A percentile compares a stretch with the other conserved stretches of the same genome.
Evolutionary conservation across 805 yeast genomes (phyloP).

Genomic region (Saccharomyces kudriavzevii): DNA sequence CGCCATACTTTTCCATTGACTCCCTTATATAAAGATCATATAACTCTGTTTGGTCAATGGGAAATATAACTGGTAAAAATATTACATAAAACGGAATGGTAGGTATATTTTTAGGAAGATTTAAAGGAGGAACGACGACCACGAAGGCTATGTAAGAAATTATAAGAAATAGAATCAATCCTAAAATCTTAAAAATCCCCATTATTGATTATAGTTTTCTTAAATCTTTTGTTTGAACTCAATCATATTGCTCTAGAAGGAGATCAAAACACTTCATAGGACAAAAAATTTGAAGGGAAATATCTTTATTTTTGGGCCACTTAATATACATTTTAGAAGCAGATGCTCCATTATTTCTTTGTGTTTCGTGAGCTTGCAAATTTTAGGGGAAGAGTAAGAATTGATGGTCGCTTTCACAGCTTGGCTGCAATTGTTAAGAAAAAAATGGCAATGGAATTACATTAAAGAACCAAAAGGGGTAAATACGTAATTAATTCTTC

Average conservation of each 20-base stretch:
- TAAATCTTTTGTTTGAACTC: neutral
- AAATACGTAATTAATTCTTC: neutral
- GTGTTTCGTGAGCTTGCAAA: neutral
- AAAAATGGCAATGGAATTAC: neutral
- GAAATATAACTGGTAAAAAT: constrained; percentile 37
- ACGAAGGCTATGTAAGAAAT: constrained; percentile 7
- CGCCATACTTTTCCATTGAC: constrained; percentile 44
- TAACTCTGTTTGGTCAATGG: constrained; percentile 42
- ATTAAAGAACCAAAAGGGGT: neutral
- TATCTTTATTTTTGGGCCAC: neutral
- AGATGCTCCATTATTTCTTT: neutral
- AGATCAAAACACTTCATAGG: neutral
- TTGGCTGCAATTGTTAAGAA: no score
- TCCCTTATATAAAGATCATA: constrained; percentile 37
- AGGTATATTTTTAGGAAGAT: constrained; percentile 47
- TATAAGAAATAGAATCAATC: neutral
- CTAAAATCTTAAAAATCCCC: neutral
- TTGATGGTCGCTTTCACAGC: neutral
- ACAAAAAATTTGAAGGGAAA: neutral
- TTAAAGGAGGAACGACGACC: constrained; percentile 38
- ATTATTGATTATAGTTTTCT: neutral
- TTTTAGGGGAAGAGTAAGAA: neutral
- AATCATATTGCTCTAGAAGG: neutral
- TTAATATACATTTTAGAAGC: neutral
- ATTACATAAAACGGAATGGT: constrained; percentile 55